These are phyloP conservation scores for Apiotrichum gamsii DNA, from an alignment of 1,284 basidiomycete genomes.

Conservation along the genomic window DNA sequence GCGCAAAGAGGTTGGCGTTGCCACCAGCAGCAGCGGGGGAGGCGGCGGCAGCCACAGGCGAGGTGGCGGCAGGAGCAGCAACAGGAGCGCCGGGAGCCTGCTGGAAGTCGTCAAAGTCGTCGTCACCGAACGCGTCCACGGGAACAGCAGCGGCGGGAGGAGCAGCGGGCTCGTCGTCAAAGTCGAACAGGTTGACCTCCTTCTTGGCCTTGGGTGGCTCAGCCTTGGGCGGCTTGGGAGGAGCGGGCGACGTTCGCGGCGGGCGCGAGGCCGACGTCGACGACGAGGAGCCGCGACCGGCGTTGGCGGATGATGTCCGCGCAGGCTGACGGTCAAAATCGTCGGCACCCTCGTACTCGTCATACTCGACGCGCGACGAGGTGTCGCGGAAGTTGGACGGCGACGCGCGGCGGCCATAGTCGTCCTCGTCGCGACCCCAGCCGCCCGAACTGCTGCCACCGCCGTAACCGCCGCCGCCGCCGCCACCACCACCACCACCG, in stretches of 20 bases:
- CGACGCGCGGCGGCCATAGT: conserved; percentile 9
- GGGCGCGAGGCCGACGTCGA: conserved; percentile 6
- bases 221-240: conserved; percentile 38
- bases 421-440: conserved; percentile 20
- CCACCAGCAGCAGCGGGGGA: conserved; percentile 17
- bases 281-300: conserved; percentile 1
- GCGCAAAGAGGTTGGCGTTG: conserved; percentile 51
- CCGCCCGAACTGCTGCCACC: conserved; percentile 21
- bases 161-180: conserved; percentile 57
- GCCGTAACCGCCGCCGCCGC: no score
- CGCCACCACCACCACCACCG: conserved; percentile 51
- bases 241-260: not conserved
- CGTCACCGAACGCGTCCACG: conserved; percentile 39
- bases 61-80: conserved; percentile 24
- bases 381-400: conserved; percentile 6
- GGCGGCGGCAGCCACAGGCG: conserved; percentile 19
- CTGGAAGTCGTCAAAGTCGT: conserved; percentile 91
- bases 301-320: conserved; percentile 20
- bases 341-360: conserved; percentile 96
- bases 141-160: conserved; percentile 24
- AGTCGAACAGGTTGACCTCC: conserved; percentile 67
- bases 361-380: conserved; percentile 43
- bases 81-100: conserved; percentile 61
- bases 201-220: conserved; percentile 46
- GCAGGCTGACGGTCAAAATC: conserved; percentile 60